Conservation (phyloP, 2,329 filamentous ascomycete genomes). For the Plectosphaerella cucumerina region DNA sequence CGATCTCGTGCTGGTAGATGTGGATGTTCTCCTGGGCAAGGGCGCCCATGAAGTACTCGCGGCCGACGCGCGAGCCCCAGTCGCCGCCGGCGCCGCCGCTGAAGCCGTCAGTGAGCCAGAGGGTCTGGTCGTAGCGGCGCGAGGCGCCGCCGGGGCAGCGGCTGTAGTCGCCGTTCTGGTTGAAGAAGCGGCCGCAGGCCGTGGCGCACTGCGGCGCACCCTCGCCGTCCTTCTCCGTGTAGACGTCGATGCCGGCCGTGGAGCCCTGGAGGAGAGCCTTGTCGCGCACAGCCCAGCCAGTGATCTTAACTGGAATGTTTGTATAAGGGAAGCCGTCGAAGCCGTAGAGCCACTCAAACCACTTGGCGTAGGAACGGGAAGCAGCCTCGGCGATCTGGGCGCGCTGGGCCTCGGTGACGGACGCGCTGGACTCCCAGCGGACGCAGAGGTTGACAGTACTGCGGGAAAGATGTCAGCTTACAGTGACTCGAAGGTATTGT, state of each 20-base stretch:
- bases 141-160: slow-evolving; percentile 29
- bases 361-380: slow-evolving; percentile 30
- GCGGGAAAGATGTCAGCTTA: neutral
- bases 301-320: slow-evolving; percentile 32
- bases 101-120: slow-evolving; percentile 42
- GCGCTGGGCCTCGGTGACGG: slow-evolving; percentile 31
- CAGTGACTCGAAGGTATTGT: neutral
- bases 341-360: slow-evolving; percentile 37
- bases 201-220: slow-evolving; percentile 35
- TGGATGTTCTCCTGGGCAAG: slow-evolving; percentile 32
- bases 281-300: slow-evolving; percentile 37
- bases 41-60: slow-evolving; percentile 35
- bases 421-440: slow-evolving; percentile 34
- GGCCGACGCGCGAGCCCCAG: slow-evolving; percentile 39
- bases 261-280: slow-evolving; percentile 29
- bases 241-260: slow-evolving; percentile 30
- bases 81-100: slow-evolving; percentile 38
- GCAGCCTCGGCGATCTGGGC: slow-evolving; percentile 28
- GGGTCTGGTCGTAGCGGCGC: slow-evolving; percentile 37
- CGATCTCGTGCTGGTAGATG: slow-evolving; percentile 41
- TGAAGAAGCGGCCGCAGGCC: slow-evolving; percentile 36
- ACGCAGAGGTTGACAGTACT: slow-evolving; percentile 33
- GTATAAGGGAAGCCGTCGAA: slow-evolving; percentile 38
- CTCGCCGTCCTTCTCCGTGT: slow-evolving; percentile 31
- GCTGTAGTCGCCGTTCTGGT: slow-evolving; percentile 34